A percentile compares a stretch with the other conserved stretches of the same genome.
These are phyloP conservation scores for Fusarium stilboides DNA, from an alignment of 2,329 filamentous ascomycete species.

Conservation along the genomic window DNA sequence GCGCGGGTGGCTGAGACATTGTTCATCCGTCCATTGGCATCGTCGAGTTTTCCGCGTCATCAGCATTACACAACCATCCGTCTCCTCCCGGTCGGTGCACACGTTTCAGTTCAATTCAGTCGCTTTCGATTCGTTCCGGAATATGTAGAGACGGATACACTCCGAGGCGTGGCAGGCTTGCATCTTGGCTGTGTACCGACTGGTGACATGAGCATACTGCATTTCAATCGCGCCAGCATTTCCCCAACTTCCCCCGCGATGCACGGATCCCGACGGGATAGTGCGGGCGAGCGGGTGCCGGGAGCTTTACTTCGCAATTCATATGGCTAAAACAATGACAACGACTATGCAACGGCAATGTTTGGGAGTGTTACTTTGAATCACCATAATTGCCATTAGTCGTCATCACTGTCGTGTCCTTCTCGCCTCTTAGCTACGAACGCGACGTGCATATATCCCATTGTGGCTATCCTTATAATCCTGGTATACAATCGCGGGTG, in stretches of 20 bases:
- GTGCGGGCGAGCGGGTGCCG: slow-evolving; percentile 50
- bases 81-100: slow-evolving; percentile 43
- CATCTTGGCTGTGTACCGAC: slow-evolving; percentile 23
- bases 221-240: slow-evolving; percentile 41
- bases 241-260: slow-evolving; percentile 51
- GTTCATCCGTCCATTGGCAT: slow-evolving; percentile 35
- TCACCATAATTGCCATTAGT: not conserved
- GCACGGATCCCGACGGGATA: slow-evolving; percentile 49
- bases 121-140: slow-evolving; percentile 25
- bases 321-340: slow-evolving; percentile 5
- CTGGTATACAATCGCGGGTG: not conserved
- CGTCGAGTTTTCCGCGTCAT: slow-evolving; percentile 33
- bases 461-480: not conserved
- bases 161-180: slow-evolving; percentile 36
- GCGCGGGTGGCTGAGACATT: slow-evolving; percentile 41
- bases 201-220: slow-evolving; percentile 40
- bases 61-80: slow-evolving; percentile 35
- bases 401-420: not conserved
- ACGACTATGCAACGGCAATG: not conserved
- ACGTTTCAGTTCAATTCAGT: slow-evolving; percentile 20
- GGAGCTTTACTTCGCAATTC: slow-evolving; percentile 19
- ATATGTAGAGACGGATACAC: slow-evolving; percentile 35
- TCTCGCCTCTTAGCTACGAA: not conserved
- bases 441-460: not conserved
- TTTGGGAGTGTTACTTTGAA: not conserved